Base-by-base conservation (phyloP, 768 basidiomycete species). In the Suillus weaverae region DNA sequence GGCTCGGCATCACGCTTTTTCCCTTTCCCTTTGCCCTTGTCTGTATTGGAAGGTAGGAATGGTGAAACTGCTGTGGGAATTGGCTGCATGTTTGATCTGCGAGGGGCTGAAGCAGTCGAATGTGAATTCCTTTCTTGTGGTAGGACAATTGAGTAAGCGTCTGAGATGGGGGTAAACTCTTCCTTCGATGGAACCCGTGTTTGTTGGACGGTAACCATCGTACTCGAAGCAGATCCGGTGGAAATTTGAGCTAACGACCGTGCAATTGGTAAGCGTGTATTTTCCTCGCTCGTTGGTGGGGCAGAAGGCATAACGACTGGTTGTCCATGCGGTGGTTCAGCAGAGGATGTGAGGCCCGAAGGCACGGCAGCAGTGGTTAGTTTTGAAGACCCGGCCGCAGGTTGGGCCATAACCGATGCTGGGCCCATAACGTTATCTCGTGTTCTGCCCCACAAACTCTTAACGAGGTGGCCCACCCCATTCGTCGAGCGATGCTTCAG, bases 401-500 rank as follows among this genome's bases (percentile, higher is more conserved):
- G 26, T 30, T 41, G 57, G 18, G 30, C 56, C 9, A 36, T 26
- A 30, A 26, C 4, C 1, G 16, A 16, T 39, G 22, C 26, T 41
- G 39, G 3, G 18, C 39, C 39, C 5, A 5, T 59, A 20, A 26
- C 22, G 14, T 10, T 30, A 9, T 18, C 56, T 18, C 22, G 36
- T 11, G 10, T 26, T 22, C 8, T 26, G 16, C 26, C 56, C 36
- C 14, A 18, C 38, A 22, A 18, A 18, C 26, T 39, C n/a, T 22
- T 26, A 39, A 30, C 9, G 16, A 39, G 22, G 38, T 57, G 22
- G 16, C 38, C 22, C 9, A 6, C 38, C 13, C 56, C 26, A 7
- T 39, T 57, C 7, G 56, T 39, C 38, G 56, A 57, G 22, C 38
- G 56, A 57, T 57, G 56, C 22, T 57, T 57, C 36, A 61, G 41